Evolutionary conservation across 2,329 filamentous ascomycete species (phyloP).

Genomic region (Ophiostoma sp.): DNA sequence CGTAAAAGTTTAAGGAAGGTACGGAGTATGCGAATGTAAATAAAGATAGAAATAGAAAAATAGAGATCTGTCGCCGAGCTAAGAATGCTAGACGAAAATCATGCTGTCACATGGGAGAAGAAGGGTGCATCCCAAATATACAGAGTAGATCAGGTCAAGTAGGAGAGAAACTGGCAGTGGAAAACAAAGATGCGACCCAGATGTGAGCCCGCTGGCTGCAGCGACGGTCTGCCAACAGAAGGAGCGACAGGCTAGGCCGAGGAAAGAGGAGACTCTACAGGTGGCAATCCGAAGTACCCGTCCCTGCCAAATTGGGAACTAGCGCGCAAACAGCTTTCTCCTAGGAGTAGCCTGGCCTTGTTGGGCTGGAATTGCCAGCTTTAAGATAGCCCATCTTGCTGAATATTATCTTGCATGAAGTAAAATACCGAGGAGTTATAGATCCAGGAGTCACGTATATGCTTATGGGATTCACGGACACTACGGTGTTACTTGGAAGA

Average conservation of each 20-base stretch:
- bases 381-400: not conserved
- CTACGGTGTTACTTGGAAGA: not conserved
- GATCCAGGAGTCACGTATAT: not conserved
- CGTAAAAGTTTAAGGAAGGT: not conserved
- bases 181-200: not conserved
- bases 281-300: not conserved
- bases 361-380: not conserved
- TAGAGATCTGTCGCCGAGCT: not conserved
- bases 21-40: not conserved
- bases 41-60: slow-evolving; percentile 1
- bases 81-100: not conserved
- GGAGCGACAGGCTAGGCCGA: not conserved
- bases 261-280: not conserved
- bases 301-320: not conserved
- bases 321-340: not conserved
- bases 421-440: not conserved
- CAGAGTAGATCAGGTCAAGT: not conserved
- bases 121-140: not conserved
- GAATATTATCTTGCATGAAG: not conserved
- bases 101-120: not conserved
- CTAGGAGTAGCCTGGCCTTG: slow-evolving; percentile 2
- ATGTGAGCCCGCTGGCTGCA: no score
- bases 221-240: not conserved
- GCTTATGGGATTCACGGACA: not conserved
- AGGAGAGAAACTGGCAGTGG: not conserved